Evolutionary conservation across 2,329 filamentous ascomycete genomes (phyloP).

Genomic region (Exophiala sp.): DNA sequence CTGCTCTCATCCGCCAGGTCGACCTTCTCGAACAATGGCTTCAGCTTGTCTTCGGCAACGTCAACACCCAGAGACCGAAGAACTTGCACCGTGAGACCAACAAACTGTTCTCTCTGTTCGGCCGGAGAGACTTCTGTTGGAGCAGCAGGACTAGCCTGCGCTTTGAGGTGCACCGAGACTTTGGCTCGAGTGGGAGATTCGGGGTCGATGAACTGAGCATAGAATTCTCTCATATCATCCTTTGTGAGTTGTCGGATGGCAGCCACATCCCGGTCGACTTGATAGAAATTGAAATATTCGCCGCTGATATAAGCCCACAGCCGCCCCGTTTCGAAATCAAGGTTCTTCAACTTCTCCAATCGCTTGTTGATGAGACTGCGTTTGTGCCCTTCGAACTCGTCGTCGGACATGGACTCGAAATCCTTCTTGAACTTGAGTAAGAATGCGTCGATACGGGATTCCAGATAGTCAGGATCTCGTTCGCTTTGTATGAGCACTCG

Average conservation of each 20-base stretch:
- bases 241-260: slow-evolving; percentile 70
- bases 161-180: slow-evolving; percentile 73
- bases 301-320: slow-evolving; percentile 80
- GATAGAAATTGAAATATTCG: slow-evolving; percentile 85
- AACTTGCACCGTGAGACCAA: slow-evolving; percentile 42
- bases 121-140: slow-evolving; percentile 30
- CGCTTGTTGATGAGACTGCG: slow-evolving; percentile 79
- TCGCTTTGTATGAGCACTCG: slow-evolving; percentile 92
- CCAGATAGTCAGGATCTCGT: slow-evolving; percentile 73
- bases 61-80: slow-evolving; percentile 45
- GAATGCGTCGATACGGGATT: slow-evolving; percentile 82
- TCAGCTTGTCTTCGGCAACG: slow-evolving; percentile 33
- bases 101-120: slow-evolving; percentile 43
- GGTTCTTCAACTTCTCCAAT: slow-evolving; percentile 86
- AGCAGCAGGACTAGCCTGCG: slow-evolving; percentile 54
- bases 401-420: slow-evolving; percentile 68
- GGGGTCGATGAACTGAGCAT: slow-evolving; percentile 66
- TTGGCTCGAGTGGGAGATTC: slow-evolving; percentile 70
- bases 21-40: slow-evolving; percentile 41
- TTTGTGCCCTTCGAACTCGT: slow-evolving; percentile 87
- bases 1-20: slow-evolving; percentile 46
- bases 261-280: slow-evolving; percentile 71
- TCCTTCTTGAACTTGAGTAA: slow-evolving; percentile 60
- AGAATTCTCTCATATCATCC: slow-evolving; percentile 73
- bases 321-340: slow-evolving; percentile 73